phyloP scores from a whole-genome alignment of 1,139 yeast genomes.

The Suzukiozyma palmioleophila region DNA sequence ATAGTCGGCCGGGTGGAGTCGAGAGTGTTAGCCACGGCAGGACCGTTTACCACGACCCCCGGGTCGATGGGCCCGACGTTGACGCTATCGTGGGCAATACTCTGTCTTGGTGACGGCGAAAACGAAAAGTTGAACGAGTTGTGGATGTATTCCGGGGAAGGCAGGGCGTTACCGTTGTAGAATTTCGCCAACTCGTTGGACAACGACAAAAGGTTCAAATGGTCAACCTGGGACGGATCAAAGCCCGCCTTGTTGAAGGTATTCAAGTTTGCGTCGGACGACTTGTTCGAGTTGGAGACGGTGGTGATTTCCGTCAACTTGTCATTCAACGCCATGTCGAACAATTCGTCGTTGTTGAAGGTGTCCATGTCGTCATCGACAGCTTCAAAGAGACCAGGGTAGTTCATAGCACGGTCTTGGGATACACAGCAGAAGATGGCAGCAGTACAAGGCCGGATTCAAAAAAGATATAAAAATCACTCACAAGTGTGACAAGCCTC shows the following conservation, averaged over 20 bases:
- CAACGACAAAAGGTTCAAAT: neutral
- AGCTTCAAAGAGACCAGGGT: neutral
- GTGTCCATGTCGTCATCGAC: neutral
- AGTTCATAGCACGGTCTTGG: neutral
- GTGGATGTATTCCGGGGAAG: neutral
- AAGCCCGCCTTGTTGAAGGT: neutral
- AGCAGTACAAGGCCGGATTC: too few relatives aligned
- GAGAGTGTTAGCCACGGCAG: conserved; percentile 19
- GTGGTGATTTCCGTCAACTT: conserved; percentile 1
- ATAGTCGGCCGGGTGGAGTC: too few relatives aligned
- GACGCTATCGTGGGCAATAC: neutral
- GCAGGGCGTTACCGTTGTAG: neutral
- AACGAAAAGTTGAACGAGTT: conserved; percentile 1
- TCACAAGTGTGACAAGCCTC: too few relatives aligned
- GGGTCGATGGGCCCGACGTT: neutral
- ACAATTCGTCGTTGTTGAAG: neutral
- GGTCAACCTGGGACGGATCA: neutral
- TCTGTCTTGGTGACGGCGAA: neutral
- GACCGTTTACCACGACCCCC: conserved; percentile 4
- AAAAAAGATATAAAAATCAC: neutral
- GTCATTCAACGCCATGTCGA: conserved; percentile 1
- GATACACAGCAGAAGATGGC: too few relatives aligned
- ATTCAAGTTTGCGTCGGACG: neutral
- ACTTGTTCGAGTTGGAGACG: neutral
- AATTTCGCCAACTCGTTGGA: neutral